A percentile compares a stretch with the other conserved stretches of the same genome.
phyloP scores from a whole-genome alignment of 1,139 yeast species.

The Scheffersomyces cryptocercus region DNA sequence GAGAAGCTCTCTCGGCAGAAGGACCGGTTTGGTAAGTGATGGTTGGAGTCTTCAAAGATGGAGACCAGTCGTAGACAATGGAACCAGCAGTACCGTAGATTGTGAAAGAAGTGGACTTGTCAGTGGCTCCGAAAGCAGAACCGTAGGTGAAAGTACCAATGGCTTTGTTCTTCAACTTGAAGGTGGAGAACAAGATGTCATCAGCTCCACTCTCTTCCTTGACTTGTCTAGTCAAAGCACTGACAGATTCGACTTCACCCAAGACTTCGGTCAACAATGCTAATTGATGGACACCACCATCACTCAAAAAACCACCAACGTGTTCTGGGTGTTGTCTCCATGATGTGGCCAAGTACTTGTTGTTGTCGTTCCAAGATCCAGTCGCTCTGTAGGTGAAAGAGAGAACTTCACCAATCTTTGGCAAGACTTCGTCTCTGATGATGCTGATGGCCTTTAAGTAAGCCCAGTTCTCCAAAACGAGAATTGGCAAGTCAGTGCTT shows the following conservation, averaged over 20 bases:
- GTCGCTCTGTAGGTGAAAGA: slow-evolving; percentile 81
- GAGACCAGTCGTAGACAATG: slow-evolving; percentile 61
- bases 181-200: slow-evolving; percentile 73
- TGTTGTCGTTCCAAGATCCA: slow-evolving; percentile 68
- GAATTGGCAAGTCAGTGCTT: slow-evolving; percentile 62
- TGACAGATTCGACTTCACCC: slow-evolving; percentile 67
- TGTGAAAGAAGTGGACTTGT: slow-evolving; percentile 62
- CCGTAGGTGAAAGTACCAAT: slow-evolving; percentile 92
- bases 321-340: slow-evolving; percentile 93
- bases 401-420: slow-evolving; percentile 72
- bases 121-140: slow-evolving; percentile 85
- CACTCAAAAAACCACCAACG: slow-evolving; percentile 86
- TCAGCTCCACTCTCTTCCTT: slow-evolving; percentile 76
- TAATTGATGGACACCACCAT: slow-evolving; percentile 94
- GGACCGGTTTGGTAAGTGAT: slow-evolving; percentile 49
- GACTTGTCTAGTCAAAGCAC: slow-evolving; percentile 75
- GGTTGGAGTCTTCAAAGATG: slow-evolving; percentile 48
- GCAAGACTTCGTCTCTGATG: slow-evolving; percentile 53
- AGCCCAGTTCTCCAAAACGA: slow-evolving; percentile 83
- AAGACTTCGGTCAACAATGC: slow-evolving; percentile 82
- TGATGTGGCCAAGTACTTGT: slow-evolving; percentile 66
- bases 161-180: slow-evolving; percentile 60
- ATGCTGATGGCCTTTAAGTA: slow-evolving; percentile 58
- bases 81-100: slow-evolving; percentile 82
- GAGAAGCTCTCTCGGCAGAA: slow-evolving; percentile 43